Evolutionary conservation across 495 filamentous ascomycete genomes (phyloP), one percentile per base, ranked within the genome.

Genomic region (Daldinia loculata): DNA sequence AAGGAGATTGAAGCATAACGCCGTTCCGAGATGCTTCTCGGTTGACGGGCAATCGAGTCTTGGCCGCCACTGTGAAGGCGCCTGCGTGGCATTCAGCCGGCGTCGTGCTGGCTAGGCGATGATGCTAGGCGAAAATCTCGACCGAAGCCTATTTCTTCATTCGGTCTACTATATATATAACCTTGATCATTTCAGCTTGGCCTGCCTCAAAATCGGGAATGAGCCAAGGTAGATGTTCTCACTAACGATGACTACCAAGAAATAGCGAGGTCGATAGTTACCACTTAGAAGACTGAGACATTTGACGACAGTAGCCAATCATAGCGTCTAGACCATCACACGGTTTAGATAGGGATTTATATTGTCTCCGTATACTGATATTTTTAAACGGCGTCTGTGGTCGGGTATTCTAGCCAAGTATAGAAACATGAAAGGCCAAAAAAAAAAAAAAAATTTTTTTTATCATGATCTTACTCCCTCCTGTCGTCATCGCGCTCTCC

Each of bases 131-230:
- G 61, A 68, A 19, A 62, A 69, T 73, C 70, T 73, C 66, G 70
- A 73, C 70, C 70, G 62, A 73, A 45, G 66, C 57, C 61, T 63
- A 69, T 61, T 69, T 36, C 58, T 56, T 62, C 66, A 17, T 15
- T 69, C 62, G 66, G 57, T 69, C 61, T 73, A 19, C 57, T 59
- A 24, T 51, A 66, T 59, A 24, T 51, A 66, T 69, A 53, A 52
- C 57, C 32, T 69, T 69, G 57, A 66, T 63, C 63, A 69, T 30
- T 51, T 73, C 70, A 73, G 70, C 70, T 73, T 73, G 70, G 66
- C 70, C 45, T 62, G 70, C 56, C 62, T 57, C 29, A 57, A 61
- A 69, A 48, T 15, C 15, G 52, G 50, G 57, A 56, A 53, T 29
- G 34, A 62, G 66, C 66, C 66, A 69, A 73, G 70, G 34, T 3